Base-by-base conservation (phyloP, 2,329 filamentous ascomycete species). In the Scopulariopsis brevicaulis region DNA sequence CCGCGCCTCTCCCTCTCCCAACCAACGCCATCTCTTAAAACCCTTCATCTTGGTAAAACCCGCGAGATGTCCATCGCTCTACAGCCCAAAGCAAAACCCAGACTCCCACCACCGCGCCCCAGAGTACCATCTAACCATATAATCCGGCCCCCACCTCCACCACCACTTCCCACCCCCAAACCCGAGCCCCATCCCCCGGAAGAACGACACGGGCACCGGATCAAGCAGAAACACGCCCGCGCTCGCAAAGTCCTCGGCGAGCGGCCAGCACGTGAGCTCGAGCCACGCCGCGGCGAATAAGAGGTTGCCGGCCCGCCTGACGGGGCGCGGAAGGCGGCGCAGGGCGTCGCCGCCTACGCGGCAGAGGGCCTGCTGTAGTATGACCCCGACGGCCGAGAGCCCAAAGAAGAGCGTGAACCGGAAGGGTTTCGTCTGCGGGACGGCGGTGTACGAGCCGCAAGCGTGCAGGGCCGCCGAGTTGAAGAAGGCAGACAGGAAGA, bases 221-320 rank as follows among this genome's bases (percentile, higher is more conserved):
- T 96, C 90, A 61, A 84, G 83, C 15, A 95, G 70, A 88, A 89
- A 96, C 0, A 96, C 65, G 0, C 89, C 90, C 1, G 83, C 80
- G 12, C 79, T 76, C 0, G 85, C 80, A 67, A 96, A 84, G 65
- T 96, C 92, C 66, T 96, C 83, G 12, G 84, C 75, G n/a, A 96
- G 76, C 40, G 84, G 68, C 48, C 76, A 76, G 1, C 80, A 80
- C 0, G 89, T 93, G 18, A 75, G 68, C 58, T 84, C 81, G 60
- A 95, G 72, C 89, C 90, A 96, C 0, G 68, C 64, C 5, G 84
- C 62, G 1, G 84, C 79, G 62, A 85, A 87, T 0, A 76, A 24
- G 0, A 88, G 68, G 63, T 94, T 96, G 0, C 74, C 78, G 0
- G 68, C 60, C 50, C 79, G 75, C 53, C 80, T 70, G 2, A 81